Percentiles rank a stretch among this genome's conserved stretches.
Conservation (phyloP, 2,329 filamentous ascomycete genomes). For the Colletotrichum spinosum region DNA sequence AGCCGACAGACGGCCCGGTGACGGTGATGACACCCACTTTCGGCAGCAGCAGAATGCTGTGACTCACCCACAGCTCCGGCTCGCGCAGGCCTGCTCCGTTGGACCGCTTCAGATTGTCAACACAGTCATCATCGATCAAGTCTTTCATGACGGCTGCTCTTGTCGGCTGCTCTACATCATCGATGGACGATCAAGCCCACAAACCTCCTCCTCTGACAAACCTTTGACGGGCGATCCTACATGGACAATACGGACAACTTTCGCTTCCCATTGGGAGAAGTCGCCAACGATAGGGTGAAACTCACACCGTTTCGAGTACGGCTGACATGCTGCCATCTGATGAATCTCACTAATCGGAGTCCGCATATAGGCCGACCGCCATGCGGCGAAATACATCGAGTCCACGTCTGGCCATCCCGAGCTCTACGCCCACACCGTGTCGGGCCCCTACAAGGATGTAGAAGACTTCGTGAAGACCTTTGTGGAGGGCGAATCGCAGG, state of each 20-base stretch:
- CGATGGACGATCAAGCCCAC: background rate
- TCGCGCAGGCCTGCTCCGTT: no score
- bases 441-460: slow-evolving; percentile 37
- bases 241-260: slow-evolving; percentile 13
- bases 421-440: slow-evolving; percentile 40
- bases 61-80: background rate
- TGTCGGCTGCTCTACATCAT: no score
- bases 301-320: slow-evolving; percentile 36
- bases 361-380: slow-evolving; percentile 29
- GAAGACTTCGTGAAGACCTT: slow-evolving; percentile 35
- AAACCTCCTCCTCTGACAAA: background rate
- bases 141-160: no score
- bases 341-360: background rate
- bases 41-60: slow-evolving; percentile 1
- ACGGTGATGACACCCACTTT: background rate
- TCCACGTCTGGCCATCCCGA: slow-evolving; percentile 32
- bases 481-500: slow-evolving; percentile 26
- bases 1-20: background rate
- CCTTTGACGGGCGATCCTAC: background rate
- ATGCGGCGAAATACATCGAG: slow-evolving; percentile 34
- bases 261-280: slow-evolving; percentile 18
- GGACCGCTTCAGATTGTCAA: no score
- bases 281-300: slow-evolving; percentile 37
- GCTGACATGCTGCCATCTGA: slow-evolving; percentile 1
- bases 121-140: no score